Percentiles rank a stretch among this genome's conserved stretches.
These are phyloP conservation scores for Apiotrichum mycotoxinovorans DNA, from an alignment of 1,284 basidiomycete genomes.

Conservation along the genomic window DNA sequence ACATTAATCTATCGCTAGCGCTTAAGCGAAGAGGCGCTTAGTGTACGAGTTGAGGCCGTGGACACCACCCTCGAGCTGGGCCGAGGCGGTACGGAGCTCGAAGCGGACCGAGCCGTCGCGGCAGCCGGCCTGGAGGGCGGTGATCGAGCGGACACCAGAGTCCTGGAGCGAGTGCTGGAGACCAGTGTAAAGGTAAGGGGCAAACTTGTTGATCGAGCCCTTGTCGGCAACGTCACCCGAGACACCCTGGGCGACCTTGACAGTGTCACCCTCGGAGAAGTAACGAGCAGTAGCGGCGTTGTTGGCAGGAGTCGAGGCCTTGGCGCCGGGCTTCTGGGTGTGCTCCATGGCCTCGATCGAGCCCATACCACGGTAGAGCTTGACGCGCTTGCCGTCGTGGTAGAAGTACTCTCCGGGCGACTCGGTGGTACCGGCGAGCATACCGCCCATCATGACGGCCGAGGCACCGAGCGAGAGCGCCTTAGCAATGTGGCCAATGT, in stretches of 20 bases:
- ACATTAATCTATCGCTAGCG: no score
- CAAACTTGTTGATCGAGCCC: conserved; percentile 83
- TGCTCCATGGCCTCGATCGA: conserved; percentile 95
- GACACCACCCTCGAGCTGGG: conserved; percentile 93
- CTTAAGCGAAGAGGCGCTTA: conserved; percentile 60
- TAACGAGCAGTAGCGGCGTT: conserved; percentile 96
- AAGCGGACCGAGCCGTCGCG: conserved; percentile 71
- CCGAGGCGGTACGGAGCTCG: conserved; percentile 90
- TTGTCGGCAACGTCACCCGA: conserved; percentile 97
- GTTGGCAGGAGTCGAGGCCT: conserved; percentile 59
- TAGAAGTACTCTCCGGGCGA: conserved; percentile 99
- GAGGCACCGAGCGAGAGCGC: conserved; percentile 88
- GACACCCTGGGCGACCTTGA: conserved; percentile 98
- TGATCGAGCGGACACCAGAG: conserved; percentile 67
- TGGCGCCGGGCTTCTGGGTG: conserved; percentile 58
- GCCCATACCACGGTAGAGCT: conserved; percentile 98
- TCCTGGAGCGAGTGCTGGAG: conserved; percentile 97
- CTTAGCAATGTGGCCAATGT: conserved; percentile 98
- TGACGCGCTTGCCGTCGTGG: conserved; percentile 97
- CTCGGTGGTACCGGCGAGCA: conserved; percentile 94
- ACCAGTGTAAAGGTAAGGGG: conserved; percentile 88
- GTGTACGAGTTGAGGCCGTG: conserved; percentile 77
- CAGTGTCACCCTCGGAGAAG: conserved; percentile 89
- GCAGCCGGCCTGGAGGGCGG: conserved; percentile 61
- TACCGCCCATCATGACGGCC: conserved; percentile 98